Conservation (phyloP, 2,329 filamentous ascomycete genomes). For the Paecilomyces niveus region DNA sequence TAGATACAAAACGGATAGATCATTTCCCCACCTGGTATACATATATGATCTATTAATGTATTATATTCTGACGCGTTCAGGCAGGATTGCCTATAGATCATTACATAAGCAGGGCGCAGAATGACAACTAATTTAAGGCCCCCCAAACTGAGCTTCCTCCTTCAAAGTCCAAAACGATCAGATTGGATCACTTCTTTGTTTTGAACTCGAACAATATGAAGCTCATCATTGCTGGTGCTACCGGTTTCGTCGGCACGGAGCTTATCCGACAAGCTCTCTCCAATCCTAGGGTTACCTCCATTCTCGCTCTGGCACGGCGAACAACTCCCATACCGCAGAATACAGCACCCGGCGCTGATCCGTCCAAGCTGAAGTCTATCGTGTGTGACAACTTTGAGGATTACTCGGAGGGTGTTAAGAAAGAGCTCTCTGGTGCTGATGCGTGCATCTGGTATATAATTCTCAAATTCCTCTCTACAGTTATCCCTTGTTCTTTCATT, state of each 20-base stretch:
- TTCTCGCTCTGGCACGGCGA: conserved; percentile 22
- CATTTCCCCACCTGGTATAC: too few relatives aligned
- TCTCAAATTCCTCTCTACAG: background rate
- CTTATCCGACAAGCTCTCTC: conserved; percentile 27
- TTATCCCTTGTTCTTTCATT: conserved; percentile 7
- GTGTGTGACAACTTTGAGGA: background rate
- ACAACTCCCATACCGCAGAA: conserved; percentile 1
- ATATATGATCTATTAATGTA: too few relatives aligned
- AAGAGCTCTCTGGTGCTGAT: conserved; percentile 22
- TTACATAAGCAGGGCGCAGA: too few relatives aligned
- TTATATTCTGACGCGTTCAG: too few relatives aligned
- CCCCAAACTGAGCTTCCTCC: background rate
- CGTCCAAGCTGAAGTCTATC: background rate
- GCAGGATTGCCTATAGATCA: too few relatives aligned
- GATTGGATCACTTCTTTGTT: too few relatives aligned
- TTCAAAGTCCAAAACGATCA: background rate
- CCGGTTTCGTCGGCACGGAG: conserved; percentile 28
- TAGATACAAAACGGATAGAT: too few relatives aligned
- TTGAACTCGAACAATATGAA: conserved; percentile 19
- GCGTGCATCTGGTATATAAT: conserved; percentile 30
- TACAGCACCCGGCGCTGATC: background rate
- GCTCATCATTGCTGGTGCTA: conserved; percentile 27
- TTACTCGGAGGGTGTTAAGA: conserved; percentile 24
- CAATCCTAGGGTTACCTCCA: conserved; percentile 18
- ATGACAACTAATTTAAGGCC: background rate